Percentiles rank a stretch among this genome's conserved stretches.
These are phyloP conservation scores for Phlebiopsis gigantea DNA, from an alignment of 768 basidiomycete species.

Conservation along the genomic window DNA sequence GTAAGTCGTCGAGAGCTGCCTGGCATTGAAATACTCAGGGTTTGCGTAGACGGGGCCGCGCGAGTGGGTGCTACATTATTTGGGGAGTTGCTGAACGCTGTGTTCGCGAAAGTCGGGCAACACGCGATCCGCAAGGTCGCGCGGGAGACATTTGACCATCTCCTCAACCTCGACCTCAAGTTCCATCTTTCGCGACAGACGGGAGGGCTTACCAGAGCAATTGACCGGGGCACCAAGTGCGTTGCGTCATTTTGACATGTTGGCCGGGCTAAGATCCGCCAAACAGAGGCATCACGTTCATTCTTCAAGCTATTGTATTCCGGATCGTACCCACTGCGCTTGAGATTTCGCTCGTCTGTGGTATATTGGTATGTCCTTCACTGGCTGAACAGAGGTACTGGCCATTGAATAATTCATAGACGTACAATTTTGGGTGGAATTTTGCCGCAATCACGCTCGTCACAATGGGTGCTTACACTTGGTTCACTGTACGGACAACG, in stretches of 20 bases:
- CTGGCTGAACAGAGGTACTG: too few species aligned
- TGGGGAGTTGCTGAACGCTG: conserved; percentile 88
- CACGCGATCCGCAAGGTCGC: conserved; percentile 92
- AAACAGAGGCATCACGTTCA: conserved; percentile 88
- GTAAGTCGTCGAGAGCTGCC: conserved; percentile 62
- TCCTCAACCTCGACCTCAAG: conserved; percentile 83
- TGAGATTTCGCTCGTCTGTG: conserved; percentile 95
- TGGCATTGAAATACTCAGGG: neutral
- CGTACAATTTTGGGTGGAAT: conserved; percentile 96
- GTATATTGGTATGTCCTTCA: conserved; percentile 69
- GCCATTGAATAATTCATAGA: too few species aligned
- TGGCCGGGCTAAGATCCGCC: neutral
- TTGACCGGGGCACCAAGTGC: conserved; percentile 96
- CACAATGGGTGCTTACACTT: conserved; percentile 88
- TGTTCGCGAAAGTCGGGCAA: conserved; percentile 95
- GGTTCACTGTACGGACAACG: conserved; percentile 96
- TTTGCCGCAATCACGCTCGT: conserved; percentile 87
- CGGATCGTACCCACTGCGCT: conserved; percentile 94
- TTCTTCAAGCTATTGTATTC: conserved; percentile 89
- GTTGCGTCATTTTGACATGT: conserved; percentile 15
- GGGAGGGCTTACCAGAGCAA: conserved; percentile 92
- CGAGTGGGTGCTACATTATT: conserved; percentile 87
- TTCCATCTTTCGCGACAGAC: conserved; percentile 95
- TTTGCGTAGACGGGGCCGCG: conserved; percentile 73
- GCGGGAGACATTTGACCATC: conserved; percentile 90